Conservation (phyloP, 306 rosid species). For the Psophocarpus tetragonolobus region DNA sequence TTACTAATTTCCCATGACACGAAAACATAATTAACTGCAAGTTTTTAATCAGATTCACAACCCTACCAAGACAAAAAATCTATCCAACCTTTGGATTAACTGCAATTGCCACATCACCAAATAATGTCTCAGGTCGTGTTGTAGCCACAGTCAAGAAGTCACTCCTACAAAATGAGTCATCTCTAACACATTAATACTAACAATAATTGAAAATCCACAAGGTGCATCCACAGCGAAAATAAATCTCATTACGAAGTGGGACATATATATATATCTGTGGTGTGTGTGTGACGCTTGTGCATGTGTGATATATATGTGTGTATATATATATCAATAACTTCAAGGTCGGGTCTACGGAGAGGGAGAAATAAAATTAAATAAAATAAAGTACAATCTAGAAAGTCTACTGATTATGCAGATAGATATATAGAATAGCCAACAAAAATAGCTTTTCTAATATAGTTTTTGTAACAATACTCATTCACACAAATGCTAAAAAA, state of each 20-base stretch:
- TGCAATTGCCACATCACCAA: slow-evolving; percentile 97
- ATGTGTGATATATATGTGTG: too few relatives aligned
- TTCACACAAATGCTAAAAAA: neutral
- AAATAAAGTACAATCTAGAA: too few relatives aligned
- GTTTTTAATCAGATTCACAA: neutral
- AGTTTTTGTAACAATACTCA: too few relatives aligned
- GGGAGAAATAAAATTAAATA: too few relatives aligned
- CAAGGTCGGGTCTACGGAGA: too few relatives aligned
- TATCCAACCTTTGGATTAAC: slow-evolving; percentile 81
- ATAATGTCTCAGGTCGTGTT: slow-evolving; percentile 93
- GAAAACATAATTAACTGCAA: neutral
- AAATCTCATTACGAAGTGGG: neutral
- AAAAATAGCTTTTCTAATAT: too few relatives aligned
- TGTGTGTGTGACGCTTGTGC: too few relatives aligned
- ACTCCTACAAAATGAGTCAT: slow-evolving; percentile 49
- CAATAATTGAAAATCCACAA: neutral
- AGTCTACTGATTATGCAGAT: too few relatives aligned
- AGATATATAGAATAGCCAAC: too few relatives aligned
- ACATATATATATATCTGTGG: too few relatives aligned
- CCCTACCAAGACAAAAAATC: slow-evolving; percentile 20
- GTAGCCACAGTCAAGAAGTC: slow-evolving; percentile 93
- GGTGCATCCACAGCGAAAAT: slow-evolving; percentile 12
- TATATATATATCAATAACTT: too few relatives aligned
- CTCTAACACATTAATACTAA: slow-evolving; percentile 22
- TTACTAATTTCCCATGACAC: neutral